Evolutionary conservation across 257 asterid species (phyloP).

Genomic region (Solanum habrochaites): DNA sequence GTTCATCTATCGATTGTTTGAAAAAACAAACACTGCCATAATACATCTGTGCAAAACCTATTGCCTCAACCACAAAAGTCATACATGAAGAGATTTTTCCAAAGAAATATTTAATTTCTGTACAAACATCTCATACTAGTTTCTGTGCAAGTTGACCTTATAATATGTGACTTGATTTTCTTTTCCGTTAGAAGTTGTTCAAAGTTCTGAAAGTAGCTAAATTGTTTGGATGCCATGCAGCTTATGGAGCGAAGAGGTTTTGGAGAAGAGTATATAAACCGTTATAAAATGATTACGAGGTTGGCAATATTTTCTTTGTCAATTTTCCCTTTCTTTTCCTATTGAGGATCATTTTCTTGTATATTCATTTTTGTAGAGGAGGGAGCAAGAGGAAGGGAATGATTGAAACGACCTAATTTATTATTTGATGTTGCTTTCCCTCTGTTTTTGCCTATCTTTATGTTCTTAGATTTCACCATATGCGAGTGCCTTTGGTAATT

Average conservation of each 20-base stretch:
- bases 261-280: conserved; percentile 86
- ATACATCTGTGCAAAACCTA: background rate
- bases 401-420: background rate
- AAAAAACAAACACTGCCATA: background rate
- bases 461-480: conserved; percentile 80
- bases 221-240: conserved; percentile 25
- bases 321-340: background rate
- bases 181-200: background rate
- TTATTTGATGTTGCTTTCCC: conserved; percentile 4
- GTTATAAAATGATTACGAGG: conserved; percentile 99
- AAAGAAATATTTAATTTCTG: background rate
- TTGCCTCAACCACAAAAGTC: background rate
- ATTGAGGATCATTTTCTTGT: background rate
- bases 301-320: conserved; percentile 2
- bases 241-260: conserved; percentile 98
- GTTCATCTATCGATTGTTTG: background rate
- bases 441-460: background rate
- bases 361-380: background rate
- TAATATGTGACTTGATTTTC: background rate
- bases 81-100: background rate
- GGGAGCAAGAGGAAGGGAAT: background rate
- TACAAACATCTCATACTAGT: background rate
- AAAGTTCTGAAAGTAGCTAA: background rate
- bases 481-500: conserved; percentile 94
- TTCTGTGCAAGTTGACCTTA: background rate